Conservation (phyloP, 129 eudicot genomes). For the Calendula officinalis region DNA sequence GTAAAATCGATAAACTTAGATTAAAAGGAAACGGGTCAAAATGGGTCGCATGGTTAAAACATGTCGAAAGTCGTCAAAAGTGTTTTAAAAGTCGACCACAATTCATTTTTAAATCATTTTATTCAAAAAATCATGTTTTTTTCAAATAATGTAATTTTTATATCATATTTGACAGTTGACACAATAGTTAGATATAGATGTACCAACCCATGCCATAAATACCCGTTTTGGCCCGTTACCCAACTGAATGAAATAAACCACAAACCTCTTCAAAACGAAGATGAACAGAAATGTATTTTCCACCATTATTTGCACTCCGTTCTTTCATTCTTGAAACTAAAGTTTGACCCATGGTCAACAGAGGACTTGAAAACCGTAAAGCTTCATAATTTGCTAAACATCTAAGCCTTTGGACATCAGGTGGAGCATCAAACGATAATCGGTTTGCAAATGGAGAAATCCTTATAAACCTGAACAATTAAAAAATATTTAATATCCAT, state of each 20-base stretch:
- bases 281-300: conserved; percentile 92
- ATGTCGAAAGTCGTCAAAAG: too few species aligned
- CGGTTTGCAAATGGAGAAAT: conserved; percentile 98
- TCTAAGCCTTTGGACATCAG: conserved; percentile 81
- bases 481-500: background rate
- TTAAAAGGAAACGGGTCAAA: background rate
- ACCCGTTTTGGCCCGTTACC: background rate
- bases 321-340: conserved; percentile 90
- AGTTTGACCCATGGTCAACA: conserved; percentile 66
- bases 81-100: too few species aligned
- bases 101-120: too few species aligned
- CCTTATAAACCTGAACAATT: conserved; percentile 68
- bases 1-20: too few species aligned
- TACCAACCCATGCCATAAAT: too few species aligned
- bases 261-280: conserved; percentile 97
- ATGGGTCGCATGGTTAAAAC: background rate
- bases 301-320: conserved; percentile 58
- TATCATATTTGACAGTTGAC: too few species aligned
- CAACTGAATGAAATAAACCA: conserved; percentile 9
- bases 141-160: too few species aligned
- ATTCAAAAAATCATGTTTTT: too few species aligned
- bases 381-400: conserved; percentile 96
- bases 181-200: too few species aligned
- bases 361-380: conserved; percentile 70
- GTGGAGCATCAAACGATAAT: conserved; percentile 93